Evolutionary conservation across 768 basidiomycete species (phyloP), one percentile per base, ranked within the genome.

Genomic region (Leccinum subtestaceum): DNA sequence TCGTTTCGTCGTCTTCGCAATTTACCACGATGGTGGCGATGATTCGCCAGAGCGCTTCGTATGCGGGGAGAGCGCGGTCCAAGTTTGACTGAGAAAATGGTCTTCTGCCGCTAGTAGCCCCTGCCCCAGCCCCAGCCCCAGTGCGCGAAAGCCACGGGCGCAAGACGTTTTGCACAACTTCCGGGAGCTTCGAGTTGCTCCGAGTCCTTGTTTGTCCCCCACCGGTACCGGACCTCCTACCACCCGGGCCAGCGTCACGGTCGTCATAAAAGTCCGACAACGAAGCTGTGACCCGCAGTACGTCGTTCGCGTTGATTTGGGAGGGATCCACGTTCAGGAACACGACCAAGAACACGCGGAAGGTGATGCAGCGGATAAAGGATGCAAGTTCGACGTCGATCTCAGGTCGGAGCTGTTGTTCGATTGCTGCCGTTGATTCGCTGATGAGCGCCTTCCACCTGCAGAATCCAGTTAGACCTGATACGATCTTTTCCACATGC

Each of bases 11-110:
- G 4, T 73, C 58, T n/a, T 73, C 69, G 47, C 72, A 65, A 13
- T 12, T 53, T 23, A 76, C 69, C 52, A 78, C 70, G 1, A 80
- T 77, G 0, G 81, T 65, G 1, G 85, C 84, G 53, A 84, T 73
- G 21, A 86, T 78, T 12, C 84, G 78, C 86, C 86, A 87, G 48
- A 86, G 69, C 0, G 81, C 82, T 65, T 87, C 86, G 75, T 83
- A 87, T 1, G 81, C 71, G 0, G 85, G 85, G 47, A 87, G 77
- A 56, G 87, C 75, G 57, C 77, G 77, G 48, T 85, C 76, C 15
- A 86, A 68, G 0, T 81, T 79, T 47, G 38, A 23, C 17, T 38
- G 49, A 52, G 38, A 40, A 3, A 17, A 43, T 17, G 40, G 4
- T 43, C 9, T n/a, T n/a, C n/a, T 43, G 40, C 9, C 36, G 7